A percentile compares a stretch with the other conserved stretches of the same genome.
These are phyloP conservation scores for Cercospora beticola DNA, from an alignment of 2,329 filamentous ascomycete species.

Conservation along the genomic window DNA sequence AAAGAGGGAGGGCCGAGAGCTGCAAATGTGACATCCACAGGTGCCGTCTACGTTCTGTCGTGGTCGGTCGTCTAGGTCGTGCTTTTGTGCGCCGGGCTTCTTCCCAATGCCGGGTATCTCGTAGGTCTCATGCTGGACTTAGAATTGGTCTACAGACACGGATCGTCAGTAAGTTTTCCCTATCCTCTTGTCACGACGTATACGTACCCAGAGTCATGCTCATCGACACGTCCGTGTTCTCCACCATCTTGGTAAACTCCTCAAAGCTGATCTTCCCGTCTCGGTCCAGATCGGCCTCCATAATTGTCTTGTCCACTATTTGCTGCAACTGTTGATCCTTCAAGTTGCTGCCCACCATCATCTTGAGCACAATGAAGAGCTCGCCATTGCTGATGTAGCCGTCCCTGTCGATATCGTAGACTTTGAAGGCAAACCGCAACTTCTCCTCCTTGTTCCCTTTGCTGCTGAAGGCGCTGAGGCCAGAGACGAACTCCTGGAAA, in stretches of 20 bases:
- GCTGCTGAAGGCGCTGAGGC: conserved; percentile 90
- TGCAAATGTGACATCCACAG: background rate
- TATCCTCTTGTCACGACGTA: background rate
- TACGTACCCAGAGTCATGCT: conserved; percentile 65
- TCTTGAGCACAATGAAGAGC: conserved; percentile 98
- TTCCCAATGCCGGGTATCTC: conserved; percentile 8
- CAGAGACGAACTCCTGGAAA: conserved; percentile 97
- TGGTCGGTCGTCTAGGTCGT: background rate
- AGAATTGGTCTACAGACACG: conserved; percentile 24
- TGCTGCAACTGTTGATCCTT: conserved; percentile 98
- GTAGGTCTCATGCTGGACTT: conserved; percentile 15
- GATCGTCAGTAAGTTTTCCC: background rate
- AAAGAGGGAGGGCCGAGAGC: background rate
- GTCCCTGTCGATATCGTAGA: conserved; percentile 98
- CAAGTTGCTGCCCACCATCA: conserved; percentile 99
- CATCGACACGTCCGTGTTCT: conserved; percentile 76
- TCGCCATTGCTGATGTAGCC: conserved; percentile 99
- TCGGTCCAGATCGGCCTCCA: conserved; percentile 94
- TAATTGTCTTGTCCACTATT: conserved; percentile 99
- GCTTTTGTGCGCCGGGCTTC: background rate
- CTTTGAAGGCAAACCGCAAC: conserved; percentile 95
- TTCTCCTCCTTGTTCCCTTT: conserved; percentile 99
- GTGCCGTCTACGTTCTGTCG: background rate
- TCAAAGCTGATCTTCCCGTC: conserved; percentile 99
- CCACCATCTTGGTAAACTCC: conserved; percentile 98